These are phyloP conservation scores for Mycosarcoma mackinlayi DNA, from an alignment of 1,284 basidiomycete genomes.

Conservation along the genomic window DNA sequence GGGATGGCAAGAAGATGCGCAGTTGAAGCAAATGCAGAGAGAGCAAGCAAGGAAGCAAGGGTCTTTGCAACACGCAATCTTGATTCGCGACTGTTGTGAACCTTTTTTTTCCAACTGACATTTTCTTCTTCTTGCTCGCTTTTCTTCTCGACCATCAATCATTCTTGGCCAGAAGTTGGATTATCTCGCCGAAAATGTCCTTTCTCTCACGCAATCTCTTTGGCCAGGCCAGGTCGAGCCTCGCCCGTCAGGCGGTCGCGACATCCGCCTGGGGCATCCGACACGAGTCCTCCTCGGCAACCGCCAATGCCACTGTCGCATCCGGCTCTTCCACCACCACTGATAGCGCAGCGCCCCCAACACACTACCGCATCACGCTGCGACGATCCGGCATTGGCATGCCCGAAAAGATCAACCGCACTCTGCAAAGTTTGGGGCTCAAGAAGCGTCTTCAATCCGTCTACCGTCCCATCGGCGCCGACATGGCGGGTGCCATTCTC, in stretches of 20 bases:
- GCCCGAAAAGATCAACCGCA: conserved; percentile 77
- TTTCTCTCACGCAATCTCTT: conserved; percentile 40
- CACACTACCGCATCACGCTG: conserved; percentile 86
- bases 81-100: no score
- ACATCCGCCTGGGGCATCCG: conserved; percentile 41
- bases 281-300: conserved; percentile 34
- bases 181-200: conserved; percentile 30
- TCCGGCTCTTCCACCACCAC: conserved; percentile 20
- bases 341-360: conserved; percentile 69
- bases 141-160: not conserved
- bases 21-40: not conserved
- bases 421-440: conserved; percentile 80
- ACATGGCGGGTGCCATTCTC: conserved; percentile 83
- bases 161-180: no score
- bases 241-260: conserved; percentile 20
- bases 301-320: conserved; percentile 22
- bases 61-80: no score
- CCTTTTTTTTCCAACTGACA: conserved; percentile 6
- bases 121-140: not conserved
- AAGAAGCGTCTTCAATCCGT: conserved; percentile 83
- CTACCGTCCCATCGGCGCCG: conserved; percentile 78
- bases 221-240: conserved; percentile 30
- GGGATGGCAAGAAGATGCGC: not conserved
- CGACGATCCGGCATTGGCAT: conserved; percentile 84
- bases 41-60: not conserved